These are phyloP conservation scores for Whalleya microplaca DNA, from an alignment of 2,329 filamentous ascomycete species.

Conservation along the genomic window DNA sequence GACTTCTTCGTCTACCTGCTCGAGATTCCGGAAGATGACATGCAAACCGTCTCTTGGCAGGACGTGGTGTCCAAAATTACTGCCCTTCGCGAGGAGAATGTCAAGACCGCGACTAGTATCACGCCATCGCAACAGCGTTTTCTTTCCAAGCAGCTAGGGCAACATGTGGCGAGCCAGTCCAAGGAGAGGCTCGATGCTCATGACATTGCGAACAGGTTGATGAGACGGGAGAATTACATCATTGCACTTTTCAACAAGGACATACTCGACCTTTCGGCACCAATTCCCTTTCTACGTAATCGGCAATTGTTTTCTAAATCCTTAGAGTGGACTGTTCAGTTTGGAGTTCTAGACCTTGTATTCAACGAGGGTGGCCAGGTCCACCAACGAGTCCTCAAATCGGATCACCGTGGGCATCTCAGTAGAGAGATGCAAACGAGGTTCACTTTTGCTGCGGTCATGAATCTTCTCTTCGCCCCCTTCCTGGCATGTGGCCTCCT, in stretches of 20 bases:
- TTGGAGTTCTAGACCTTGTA: slow-evolving; percentile 89
- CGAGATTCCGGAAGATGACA: slow-evolving; percentile 79
- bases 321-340: slow-evolving; percentile 88
- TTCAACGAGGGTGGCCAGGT: slow-evolving; percentile 91
- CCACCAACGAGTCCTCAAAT: slow-evolving; percentile 81
- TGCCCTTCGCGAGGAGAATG: slow-evolving; percentile 80
- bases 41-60: slow-evolving; percentile 95
- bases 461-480: slow-evolving; percentile 85
- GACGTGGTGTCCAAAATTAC: slow-evolving; percentile 86
- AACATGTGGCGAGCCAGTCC: slow-evolving; percentile 78
- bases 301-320: slow-evolving; percentile 87
- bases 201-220: slow-evolving; percentile 94
- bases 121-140: slow-evolving; percentile 56
- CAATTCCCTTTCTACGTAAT: slow-evolving; percentile 79
- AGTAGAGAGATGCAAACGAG: slow-evolving; percentile 78
- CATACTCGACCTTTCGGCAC: slow-evolving; percentile 82
- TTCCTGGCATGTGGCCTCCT: slow-evolving; percentile 86
- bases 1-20: slow-evolving; percentile 85
- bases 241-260: slow-evolving; percentile 99
- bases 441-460: slow-evolving; percentile 80
- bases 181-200: slow-evolving; percentile 95
- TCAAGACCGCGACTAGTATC: slow-evolving; percentile 70
- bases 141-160: slow-evolving; percentile 53
- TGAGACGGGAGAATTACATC: slow-evolving; percentile 96
- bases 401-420: slow-evolving; percentile 76